phyloP scores from a whole-genome alignment of 345 rosid genomes.

The Mercurialis annua region DNA sequence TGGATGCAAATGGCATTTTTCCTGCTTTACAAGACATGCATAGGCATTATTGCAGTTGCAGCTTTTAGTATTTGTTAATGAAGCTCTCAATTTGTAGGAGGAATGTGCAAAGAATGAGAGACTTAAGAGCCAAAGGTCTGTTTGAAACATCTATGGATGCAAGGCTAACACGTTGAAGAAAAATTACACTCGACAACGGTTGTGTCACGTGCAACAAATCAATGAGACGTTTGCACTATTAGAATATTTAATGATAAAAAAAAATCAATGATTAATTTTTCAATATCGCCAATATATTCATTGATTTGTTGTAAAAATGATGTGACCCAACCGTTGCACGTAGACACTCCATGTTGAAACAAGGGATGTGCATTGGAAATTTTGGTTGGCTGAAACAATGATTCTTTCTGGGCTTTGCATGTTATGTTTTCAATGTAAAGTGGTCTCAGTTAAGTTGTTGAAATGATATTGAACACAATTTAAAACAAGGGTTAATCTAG shows the following conservation, averaged over 20 bases:
- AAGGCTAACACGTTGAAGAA: too few relatives aligned
- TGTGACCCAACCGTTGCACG: neutral
- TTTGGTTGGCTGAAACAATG: neutral
- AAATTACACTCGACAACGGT: too few relatives aligned
- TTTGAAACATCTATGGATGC: conserved; percentile 9
- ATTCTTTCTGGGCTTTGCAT: neutral
- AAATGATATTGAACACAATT: too few relatives aligned
- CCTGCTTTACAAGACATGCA: neutral
- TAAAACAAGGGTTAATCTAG: too few relatives aligned
- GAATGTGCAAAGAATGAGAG: conserved; percentile 49
- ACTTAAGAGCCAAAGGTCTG: conserved; percentile 26
- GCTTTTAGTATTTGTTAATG: neutral
- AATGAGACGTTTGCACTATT: too few relatives aligned
- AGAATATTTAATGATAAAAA: too few relatives aligned
- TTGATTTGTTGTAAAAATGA: too few relatives aligned
- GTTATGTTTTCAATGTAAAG: neutral
- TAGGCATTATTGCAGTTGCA: neutral
- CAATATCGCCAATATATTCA: too few relatives aligned
- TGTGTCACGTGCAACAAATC: too few relatives aligned
- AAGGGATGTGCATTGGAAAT: neutral
- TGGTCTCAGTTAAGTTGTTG: too few relatives aligned
- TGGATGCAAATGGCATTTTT: neutral
- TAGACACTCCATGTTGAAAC: neutral
- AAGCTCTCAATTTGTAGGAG: conserved; percentile 38
- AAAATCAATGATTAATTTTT: too few relatives aligned